Base-by-base conservation (phyloP, 805 yeast genomes). In the Ogataea minuta region DNA sequence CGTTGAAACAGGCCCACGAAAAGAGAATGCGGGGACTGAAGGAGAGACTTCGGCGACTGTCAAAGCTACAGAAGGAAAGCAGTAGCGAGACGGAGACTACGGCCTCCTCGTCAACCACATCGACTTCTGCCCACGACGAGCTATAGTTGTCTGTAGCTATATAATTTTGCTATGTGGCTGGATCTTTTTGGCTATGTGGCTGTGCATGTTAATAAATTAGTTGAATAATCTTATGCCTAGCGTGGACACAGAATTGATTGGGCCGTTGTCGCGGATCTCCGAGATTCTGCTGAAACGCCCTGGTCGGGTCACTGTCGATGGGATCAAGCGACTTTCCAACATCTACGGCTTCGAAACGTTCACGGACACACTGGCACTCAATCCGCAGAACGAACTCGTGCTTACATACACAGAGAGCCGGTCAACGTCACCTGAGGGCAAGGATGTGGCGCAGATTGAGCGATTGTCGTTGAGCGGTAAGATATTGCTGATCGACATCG, bases 271-370 rank as follows among this genome's bases (percentile, higher is more conserved):
- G 1, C 47, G 50, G 36, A 57, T 62, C 11, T 57, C 68, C 0
- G 66, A 64, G 29, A 54, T 60, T 2, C 46, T 64, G 9, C 44
- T 52, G 19, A 60, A 59, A 38, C 45, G 66, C n/a, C 69, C 69
- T 2, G 69, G 68, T 2, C 48, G 48, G 6, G 64, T 63, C 7
- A 45, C 56, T 4, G 49, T 63, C 10, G 62, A 56, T 9, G 62
- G 66, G 6, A 59, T 64, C 39, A 59, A 60, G 30, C 44, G 60
- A 15, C 42, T 64, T 9, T 59, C 67, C 9, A 59, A 59, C 31
- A 55, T 61, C n/a, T 63, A 64, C 38, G 69, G 68, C 2, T 64
- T 64, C 40, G 67, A 63, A 31, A 63, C 66, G 6, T 63, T 62
- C 38, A 50, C 54, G 4, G 65, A 60, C 43, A 46, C 47, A 5